Evolutionary conservation across 305 asterid genomes (phyloP).

Genomic region (Fraxinus paxiana): DNA sequence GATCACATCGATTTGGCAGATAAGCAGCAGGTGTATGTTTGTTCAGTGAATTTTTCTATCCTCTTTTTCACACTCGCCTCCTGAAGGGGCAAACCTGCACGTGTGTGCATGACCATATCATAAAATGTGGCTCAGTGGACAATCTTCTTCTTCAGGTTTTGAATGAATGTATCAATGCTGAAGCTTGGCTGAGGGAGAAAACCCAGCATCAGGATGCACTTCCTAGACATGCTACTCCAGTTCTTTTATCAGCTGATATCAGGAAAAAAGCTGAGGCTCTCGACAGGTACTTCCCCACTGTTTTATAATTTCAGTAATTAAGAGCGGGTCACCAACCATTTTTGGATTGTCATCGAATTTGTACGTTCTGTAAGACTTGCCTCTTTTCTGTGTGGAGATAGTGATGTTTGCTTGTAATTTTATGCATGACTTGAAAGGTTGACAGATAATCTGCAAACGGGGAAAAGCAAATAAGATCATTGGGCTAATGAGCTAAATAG

Average conservation of each 20-base stretch:
- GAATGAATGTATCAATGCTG: slow-evolving; percentile 69
- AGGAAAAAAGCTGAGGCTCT: slow-evolving; percentile 75
- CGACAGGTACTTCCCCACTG: slow-evolving; percentile 49
- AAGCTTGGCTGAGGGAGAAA: slow-evolving; percentile 82
- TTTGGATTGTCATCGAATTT: background rate
- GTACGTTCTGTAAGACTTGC: background rate
- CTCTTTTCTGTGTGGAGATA: background rate
- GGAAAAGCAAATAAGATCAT: background rate
- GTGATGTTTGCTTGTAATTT: background rate
- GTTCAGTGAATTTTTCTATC: background rate
- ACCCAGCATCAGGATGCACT: slow-evolving; percentile 73
- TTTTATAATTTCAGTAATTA: background rate
- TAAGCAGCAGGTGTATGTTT: slow-evolving; percentile 43
- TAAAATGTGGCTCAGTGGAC: background rate
- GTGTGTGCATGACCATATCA: background rate
- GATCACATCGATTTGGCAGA: slow-evolving; percentile 85
- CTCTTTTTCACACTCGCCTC: background rate
- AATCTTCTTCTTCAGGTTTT: slow-evolving; percentile 44
- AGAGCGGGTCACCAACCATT: background rate
- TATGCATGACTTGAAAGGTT: background rate
- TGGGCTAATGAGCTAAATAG: background rate
- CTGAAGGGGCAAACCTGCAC: background rate
- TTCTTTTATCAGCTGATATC: slow-evolving; percentile 60
- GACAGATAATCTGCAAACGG: background rate
- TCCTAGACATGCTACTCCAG: slow-evolving; percentile 63